Evolutionary conservation across 805 yeast species (phyloP).

Genomic region (Myxozyma geophila): DNA sequence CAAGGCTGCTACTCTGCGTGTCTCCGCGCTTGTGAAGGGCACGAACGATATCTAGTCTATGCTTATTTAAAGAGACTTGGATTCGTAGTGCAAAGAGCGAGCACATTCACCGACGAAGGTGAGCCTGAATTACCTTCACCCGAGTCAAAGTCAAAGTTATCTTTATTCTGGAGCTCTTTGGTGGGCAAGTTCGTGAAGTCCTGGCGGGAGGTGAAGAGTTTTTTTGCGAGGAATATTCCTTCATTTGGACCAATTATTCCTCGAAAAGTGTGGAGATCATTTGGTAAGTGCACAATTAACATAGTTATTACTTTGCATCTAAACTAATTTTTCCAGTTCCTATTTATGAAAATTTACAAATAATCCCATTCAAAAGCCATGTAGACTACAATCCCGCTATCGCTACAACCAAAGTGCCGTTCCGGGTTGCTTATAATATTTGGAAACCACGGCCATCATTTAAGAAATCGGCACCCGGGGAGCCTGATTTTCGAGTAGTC

Average conservation of each 20-base stretch:
- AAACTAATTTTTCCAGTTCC: constrained; percentile 13
- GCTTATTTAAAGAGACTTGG: constrained; percentile 78
- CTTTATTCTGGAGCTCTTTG: constrained; percentile 2
- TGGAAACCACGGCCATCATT: constrained; percentile 81
- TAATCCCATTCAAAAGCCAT: constrained; percentile 38
- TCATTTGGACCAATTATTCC: constrained; percentile 32
- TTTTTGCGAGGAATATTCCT: constrained; percentile 15
- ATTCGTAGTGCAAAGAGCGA: constrained; percentile 58
- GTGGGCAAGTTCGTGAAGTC: background rate
- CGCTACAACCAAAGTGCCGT: constrained; percentile 34
- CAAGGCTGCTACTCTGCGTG: constrained; percentile 66
- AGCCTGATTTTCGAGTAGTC: constrained; percentile 77
- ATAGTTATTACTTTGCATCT: background rate
- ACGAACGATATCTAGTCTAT: constrained; percentile 68
- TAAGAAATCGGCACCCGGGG: constrained; percentile 65
- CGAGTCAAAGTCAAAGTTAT: background rate
- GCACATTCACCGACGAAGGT: constrained; percentile 18
- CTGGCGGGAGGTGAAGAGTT: background rate
- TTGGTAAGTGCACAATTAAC: constrained; percentile 14
- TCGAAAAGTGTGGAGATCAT: constrained; percentile 30
- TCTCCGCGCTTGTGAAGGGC: constrained; percentile 49
- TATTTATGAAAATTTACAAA: constrained; percentile 37
- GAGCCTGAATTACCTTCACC: constrained; percentile 11
- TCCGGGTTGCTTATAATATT: constrained; percentile 60
- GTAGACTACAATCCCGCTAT: background rate